These are phyloP conservation scores for Bolboschoenus planiculmis DNA, from an alignment of 176 grass and related monocot species.

Conservation along the genomic window DNA sequence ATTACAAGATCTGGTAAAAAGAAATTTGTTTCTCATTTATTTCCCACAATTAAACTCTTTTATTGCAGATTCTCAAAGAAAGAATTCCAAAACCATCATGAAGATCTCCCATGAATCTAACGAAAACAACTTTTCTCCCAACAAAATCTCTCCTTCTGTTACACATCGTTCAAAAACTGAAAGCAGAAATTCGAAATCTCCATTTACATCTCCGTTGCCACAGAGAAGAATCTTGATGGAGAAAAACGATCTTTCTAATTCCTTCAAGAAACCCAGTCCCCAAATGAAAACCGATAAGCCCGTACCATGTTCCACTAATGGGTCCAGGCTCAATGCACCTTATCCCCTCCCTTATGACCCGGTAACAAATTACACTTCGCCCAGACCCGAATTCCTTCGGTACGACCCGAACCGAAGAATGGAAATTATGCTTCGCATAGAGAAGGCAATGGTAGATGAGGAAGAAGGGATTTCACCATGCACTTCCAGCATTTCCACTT, in stretches of 20 bases:
- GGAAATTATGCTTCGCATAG: slow-evolving; percentile 48
- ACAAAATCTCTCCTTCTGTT: neutral
- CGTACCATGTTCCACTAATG: neutral
- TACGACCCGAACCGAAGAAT: slow-evolving; percentile 55
- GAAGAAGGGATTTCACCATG: neutral
- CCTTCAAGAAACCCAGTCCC: neutral
- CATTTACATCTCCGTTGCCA: neutral
- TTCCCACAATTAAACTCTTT: neutral
- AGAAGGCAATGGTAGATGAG: slow-evolving; percentile 25
- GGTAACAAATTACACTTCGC: slow-evolving; percentile 63
- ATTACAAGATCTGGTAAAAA: neutral
- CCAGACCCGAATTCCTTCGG: slow-evolving; percentile 62
- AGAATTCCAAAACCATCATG: neutral
- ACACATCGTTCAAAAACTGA: neutral
- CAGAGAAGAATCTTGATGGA: slow-evolving; percentile 15
- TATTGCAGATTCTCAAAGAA: slow-evolving; percentile 20
- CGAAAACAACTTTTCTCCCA: neutral
- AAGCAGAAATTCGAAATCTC: neutral
- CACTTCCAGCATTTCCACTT: neutral
- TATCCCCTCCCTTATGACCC: slow-evolving; percentile 45
- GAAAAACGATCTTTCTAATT: slow-evolving; percentile 13
- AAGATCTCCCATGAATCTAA: slow-evolving; percentile 5
- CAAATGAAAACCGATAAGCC: neutral
- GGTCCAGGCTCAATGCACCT: neutral
- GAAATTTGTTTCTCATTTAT: neutral